phyloP scores from a whole-genome alignment of 1,284 basidiomycete species.

The Fistulina hepatica region DNA sequence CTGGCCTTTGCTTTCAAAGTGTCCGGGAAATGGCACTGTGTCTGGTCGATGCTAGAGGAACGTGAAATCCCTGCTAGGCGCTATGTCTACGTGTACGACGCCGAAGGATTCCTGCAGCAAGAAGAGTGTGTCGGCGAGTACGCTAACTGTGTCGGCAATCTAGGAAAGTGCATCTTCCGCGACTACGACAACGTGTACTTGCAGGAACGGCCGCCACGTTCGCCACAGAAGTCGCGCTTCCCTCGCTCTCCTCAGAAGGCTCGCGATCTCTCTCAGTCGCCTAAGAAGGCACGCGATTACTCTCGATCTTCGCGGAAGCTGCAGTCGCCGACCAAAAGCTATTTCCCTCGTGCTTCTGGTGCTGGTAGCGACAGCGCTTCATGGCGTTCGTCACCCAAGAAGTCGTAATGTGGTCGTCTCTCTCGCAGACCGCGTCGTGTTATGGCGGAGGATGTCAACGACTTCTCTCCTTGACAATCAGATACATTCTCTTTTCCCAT shows the following conservation, averaged over 20 bases:
- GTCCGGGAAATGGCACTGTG: neutral
- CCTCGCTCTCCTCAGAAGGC: neutral
- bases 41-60: neutral
- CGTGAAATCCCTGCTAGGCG: neutral
- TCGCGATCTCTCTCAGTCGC: neutral
- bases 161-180: slow-evolving; percentile 1
- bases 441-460: no score
- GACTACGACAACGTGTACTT: slow-evolving; percentile 1
- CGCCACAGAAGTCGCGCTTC: neutral
- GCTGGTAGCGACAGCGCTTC: no score
- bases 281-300: neutral
- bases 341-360: neutral
- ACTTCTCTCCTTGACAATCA: no score
- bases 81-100: neutral
- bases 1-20: neutral
- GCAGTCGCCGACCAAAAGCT: neutral
- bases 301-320: no score
- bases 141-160: no score
- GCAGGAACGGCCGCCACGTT: neutral
- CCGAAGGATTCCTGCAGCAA: no score
- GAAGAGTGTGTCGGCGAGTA: no score
- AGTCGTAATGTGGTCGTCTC: no score
- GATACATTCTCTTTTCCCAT: no score
- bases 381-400: no score
- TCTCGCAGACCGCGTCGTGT: no score